Evolutionary conservation across 2,329 filamentous ascomycete genomes (phyloP).

Genomic region (Chaetoscypha palmicola): DNA sequence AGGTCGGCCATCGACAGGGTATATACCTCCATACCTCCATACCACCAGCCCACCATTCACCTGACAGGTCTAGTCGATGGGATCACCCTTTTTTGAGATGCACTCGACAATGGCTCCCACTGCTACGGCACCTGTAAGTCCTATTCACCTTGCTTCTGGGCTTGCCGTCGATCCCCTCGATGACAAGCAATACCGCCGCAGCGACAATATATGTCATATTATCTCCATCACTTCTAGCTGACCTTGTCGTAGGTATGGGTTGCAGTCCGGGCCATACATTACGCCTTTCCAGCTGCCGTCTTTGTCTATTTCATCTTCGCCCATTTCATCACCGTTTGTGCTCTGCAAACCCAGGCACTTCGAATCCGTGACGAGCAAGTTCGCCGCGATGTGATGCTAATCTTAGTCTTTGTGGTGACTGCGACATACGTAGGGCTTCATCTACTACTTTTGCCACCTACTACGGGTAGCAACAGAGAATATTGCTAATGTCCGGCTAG

Average conservation of each 20-base stretch:
- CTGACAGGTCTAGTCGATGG: background rate
- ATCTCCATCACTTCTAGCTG: slow-evolving; percentile 1
- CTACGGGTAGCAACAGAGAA: slow-evolving; percentile 32
- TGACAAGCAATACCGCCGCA: background rate
- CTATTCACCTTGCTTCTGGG: background rate
- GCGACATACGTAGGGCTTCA: slow-evolving; percentile 34
- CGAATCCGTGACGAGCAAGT: slow-evolving; percentile 33
- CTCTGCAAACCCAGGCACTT: slow-evolving; percentile 41
- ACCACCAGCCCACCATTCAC: no score
- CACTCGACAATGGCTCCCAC: background rate
- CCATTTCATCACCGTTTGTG: slow-evolving; percentile 45
- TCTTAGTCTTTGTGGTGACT: slow-evolving; percentile 32
- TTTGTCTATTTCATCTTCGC: slow-evolving; percentile 52
- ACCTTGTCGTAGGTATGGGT: slow-evolving; percentile 15
- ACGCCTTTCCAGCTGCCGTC: slow-evolving; percentile 49
- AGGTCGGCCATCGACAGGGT: background rate
- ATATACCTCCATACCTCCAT: background rate
- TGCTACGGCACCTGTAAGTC: background rate
- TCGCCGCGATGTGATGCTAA: slow-evolving; percentile 38
- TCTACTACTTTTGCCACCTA: slow-evolving; percentile 4
- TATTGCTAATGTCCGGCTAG: slow-evolving; percentile 27
- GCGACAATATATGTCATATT: background rate
- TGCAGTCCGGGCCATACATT: slow-evolving; percentile 39
- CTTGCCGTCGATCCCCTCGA: background rate
- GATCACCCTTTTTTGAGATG: background rate